Base-by-base conservation (phyloP, 495 filamentous ascomycete species). In the Eremomyces bilateralis region DNA sequence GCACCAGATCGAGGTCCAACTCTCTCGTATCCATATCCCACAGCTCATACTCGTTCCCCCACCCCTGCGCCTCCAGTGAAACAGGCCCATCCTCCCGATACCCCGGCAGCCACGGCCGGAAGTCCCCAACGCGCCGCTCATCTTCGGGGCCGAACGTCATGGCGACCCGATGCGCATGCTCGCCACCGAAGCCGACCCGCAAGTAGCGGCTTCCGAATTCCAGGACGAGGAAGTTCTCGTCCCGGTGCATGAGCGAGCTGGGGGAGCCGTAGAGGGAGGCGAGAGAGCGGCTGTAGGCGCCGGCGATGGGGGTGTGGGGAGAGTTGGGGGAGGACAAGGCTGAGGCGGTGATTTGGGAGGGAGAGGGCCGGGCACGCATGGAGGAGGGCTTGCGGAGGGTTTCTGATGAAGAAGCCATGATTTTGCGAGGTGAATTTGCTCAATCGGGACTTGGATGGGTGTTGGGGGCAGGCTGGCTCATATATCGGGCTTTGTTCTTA, bases 151-250 rank as follows among this genome's bases (percentile, higher is more conserved):
- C 69, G 52, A 80, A 91, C 22, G 64, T 62, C 0, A 83, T 51
- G 5, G 65, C 58, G 34, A 76, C 84, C 46, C 75, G 65, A 15
- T 88, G 85, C 5, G 62, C 46, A 10, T 68, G 60, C 49, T 88
- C 81, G 29, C 81, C 81, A 19, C 81, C 76, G 46, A 92, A 85
- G 3, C 88, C 88, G 13, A 77, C 73, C 21, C 77, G 72, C 8
- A 97, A 48, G 56, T 71, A 76, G 32, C 84, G 64, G 3, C 74
- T 63, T 3, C 82, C 84, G 41, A 95, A 56, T 46, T 94, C 83
- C 29, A 93, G 61, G 31, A 97, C 63, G 10, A 94, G 46, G 4
- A 67, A 56, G 42, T 94, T 84, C 47, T 94, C 54, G 12, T 52
- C 88, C 47, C 91, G 77, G 37, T 67, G 67, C 25, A 83, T 79